These are phyloP conservation scores for Zasmidium cellare DNA, from an alignment of 2,329 filamentous ascomycete species.

Conservation along the genomic window DNA sequence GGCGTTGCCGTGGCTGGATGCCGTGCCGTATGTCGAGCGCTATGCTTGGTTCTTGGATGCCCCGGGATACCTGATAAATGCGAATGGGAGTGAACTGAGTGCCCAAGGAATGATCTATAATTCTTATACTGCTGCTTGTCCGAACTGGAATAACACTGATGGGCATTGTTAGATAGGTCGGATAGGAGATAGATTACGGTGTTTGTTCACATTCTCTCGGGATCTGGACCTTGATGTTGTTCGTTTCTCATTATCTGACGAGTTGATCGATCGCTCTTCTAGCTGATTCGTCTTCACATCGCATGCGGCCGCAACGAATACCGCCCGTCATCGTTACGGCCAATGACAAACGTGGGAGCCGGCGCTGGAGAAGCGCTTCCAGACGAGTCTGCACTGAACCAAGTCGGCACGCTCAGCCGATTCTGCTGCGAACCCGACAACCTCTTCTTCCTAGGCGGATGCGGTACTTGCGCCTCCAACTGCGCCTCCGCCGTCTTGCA, in stretches of 20 bases:
- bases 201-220: background rate
- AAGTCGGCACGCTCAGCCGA: constrained; percentile 1
- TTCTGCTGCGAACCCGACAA: background rate
- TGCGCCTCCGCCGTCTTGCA: background rate
- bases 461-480: background rate
- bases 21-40: constrained; percentile 38
- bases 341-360: constrained; percentile 2
- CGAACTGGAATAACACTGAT: constrained; percentile 10
- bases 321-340: constrained; percentile 4
- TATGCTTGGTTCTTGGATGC: constrained; percentile 38
- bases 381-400: background rate
- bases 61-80: constrained; percentile 30
- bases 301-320: background rate
- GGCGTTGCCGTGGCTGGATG: constrained; percentile 45
- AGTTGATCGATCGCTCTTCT: background rate
- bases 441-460: background rate
- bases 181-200: background rate
- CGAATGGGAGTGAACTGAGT: constrained; percentile 22
- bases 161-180: background rate
- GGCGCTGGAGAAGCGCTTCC: background rate
- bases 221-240: background rate
- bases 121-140: constrained; percentile 20
- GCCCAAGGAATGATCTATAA: constrained; percentile 26
- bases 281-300: background rate
- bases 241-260: background rate